Percentiles rank a stretch among this genome's conserved stretches.
Evolutionary conservation across 2,329 filamentous ascomycete genomes (phyloP).

Genomic region (Trichoderma sp.): DNA sequence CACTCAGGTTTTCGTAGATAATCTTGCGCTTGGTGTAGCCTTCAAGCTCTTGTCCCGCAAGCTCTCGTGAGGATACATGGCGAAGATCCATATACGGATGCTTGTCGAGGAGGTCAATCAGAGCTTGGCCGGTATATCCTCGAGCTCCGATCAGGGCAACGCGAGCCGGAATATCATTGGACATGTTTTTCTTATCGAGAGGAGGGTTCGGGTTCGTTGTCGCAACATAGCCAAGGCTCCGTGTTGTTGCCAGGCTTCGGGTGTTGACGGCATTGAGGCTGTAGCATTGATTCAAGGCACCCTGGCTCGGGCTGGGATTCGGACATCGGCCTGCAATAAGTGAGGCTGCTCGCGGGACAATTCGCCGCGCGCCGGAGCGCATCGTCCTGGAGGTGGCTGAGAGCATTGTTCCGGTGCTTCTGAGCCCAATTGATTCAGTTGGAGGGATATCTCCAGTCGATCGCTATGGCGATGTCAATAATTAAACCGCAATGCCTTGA

Average conservation of each 20-base stretch:
- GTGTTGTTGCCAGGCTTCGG: conserved; percentile 15
- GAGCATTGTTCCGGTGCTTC: conserved; percentile 36
- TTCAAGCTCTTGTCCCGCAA: conserved; percentile 79
- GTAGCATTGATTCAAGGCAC: conserved; percentile 5
- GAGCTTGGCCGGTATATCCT: conserved; percentile 88
- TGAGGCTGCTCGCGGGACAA: background rate
- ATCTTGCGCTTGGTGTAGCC: conserved; percentile 91
- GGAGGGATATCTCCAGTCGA: background rate
- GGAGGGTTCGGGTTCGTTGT: conserved; percentile 64
- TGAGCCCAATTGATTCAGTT: background rate
- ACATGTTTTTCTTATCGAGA: conserved; percentile 81
- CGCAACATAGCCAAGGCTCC: conserved; percentile 22
- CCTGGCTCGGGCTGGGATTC: conserved; percentile 22
- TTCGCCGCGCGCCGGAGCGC: conserved; percentile 43
- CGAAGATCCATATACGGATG: conserved; percentile 88
- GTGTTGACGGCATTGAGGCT: background rate
- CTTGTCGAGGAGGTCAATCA: conserved; percentile 80
- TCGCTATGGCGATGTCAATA: background rate
- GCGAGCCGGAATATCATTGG: conserved; percentile 73
- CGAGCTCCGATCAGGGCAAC: conserved; percentile 87
- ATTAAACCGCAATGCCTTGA: background rate
- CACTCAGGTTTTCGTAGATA: conserved; percentile 83
- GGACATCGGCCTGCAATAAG: conserved; percentile 27
- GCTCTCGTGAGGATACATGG: conserved; percentile 90
- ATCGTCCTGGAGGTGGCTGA: conserved; percentile 41